These are phyloP conservation scores for Trichophyton rubrum DNA, from an alignment of 2,329 filamentous ascomycete genomes.

Conservation along the genomic window DNA sequence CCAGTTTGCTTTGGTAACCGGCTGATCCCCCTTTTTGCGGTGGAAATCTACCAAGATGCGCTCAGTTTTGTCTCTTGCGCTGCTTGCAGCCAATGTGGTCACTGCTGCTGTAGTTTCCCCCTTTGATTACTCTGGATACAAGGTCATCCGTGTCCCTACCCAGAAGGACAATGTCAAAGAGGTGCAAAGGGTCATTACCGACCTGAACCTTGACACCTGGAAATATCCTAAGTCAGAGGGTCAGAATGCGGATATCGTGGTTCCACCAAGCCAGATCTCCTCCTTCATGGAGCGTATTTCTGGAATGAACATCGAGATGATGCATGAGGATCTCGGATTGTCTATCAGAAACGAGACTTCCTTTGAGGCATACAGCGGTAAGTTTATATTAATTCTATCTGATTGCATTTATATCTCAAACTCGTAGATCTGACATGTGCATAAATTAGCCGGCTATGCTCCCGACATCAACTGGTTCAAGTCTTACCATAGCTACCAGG, in stretches of 20 bases:
- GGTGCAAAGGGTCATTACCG: constrained; percentile 13
- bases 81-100: constrained; percentile 3
- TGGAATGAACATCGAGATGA: constrained; percentile 23
- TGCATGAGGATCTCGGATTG: constrained; percentile 36
- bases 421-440: neutral
- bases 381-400: neutral
- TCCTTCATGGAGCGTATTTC: constrained; percentile 26
- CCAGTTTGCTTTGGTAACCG: neutral
- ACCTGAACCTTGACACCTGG: constrained; percentile 15
- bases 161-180: constrained; percentile 9
- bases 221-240: constrained; percentile 11
- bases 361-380: constrained; percentile 17
- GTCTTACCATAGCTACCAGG: constrained; percentile 42
- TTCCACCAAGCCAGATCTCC: constrained; percentile 28
- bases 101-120: constrained; percentile 1
- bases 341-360: constrained; percentile 31
- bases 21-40: neutral
- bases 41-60: constrained; percentile 1
- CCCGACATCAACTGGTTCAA: constrained; percentile 39
- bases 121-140: constrained; percentile 15
- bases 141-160: constrained; percentile 16
- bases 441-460: constrained; percentile 4
- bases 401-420: constrained; percentile 1
- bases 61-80: neutral
- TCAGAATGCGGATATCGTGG: constrained; percentile 30